These are phyloP conservation scores for Geranomyces michiganensis DNA, from an alignment of 192 early-diverging fungal genomes.

Conservation along the genomic window DNA sequence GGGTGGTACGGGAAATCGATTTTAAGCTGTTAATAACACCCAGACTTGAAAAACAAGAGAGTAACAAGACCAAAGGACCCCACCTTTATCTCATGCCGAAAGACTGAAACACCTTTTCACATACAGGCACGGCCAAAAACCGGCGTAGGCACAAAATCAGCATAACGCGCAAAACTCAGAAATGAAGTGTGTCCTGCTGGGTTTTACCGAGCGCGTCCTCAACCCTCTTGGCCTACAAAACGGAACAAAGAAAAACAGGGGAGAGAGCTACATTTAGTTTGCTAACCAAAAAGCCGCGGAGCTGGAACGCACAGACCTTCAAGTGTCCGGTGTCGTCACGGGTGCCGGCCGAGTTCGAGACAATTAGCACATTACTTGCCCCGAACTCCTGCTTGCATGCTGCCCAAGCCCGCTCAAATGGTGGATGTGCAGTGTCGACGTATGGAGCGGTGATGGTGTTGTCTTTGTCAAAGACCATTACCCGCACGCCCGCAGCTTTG, in stretches of 20 bases:
- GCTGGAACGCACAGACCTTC: constrained; percentile 41
- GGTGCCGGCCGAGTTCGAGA: constrained; percentile 92
- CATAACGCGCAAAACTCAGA: too few relatives aligned
- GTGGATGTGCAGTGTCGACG: constrained; percentile 63
- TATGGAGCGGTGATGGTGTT: constrained; percentile 94
- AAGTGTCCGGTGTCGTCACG: constrained; percentile 62
- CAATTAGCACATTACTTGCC: constrained; percentile 67
- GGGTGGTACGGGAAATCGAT: neutral
- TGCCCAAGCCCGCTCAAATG: constrained; percentile 72
- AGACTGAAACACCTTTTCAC: constrained; percentile 52
- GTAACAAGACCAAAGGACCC: too few relatives aligned
- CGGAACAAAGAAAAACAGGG: neutral
- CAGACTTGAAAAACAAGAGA: neutral
- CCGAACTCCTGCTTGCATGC: constrained; percentile 67
- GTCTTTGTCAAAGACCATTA: constrained; percentile 95
- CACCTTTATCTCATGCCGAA: constrained; percentile 52
- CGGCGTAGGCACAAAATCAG: too few relatives aligned
- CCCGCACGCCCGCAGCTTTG: constrained; percentile 61
- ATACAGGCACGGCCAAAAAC: too few relatives aligned
- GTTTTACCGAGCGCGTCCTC: constrained; percentile 53
- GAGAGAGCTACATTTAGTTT: neutral
- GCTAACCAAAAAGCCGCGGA: neutral
- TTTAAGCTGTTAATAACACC: neutral
- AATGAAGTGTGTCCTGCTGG: too few relatives aligned
- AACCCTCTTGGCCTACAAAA: constrained; percentile 42